Conservation (phyloP, 2,329 filamentous ascomycete species). For the Epichloe scottii region DNA sequence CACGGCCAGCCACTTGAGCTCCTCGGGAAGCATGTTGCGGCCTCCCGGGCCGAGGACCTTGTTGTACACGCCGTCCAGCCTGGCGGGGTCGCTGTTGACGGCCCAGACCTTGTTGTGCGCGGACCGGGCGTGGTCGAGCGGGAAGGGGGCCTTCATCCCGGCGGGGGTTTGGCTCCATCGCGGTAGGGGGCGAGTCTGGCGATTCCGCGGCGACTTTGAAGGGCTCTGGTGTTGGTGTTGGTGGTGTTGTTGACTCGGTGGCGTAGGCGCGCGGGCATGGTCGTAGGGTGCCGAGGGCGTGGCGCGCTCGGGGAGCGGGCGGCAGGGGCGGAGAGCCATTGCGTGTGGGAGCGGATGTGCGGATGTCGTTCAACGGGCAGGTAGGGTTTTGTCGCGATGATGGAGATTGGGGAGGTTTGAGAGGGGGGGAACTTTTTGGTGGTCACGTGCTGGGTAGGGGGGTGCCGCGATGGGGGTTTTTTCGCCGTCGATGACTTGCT, state of each 20-base stretch:
- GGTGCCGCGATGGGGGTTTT: no score
- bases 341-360: not conserved
- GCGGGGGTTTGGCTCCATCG: conserved; percentile 62
- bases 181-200: conserved; percentile 23
- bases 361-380: not conserved
- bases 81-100: conserved; percentile 64
- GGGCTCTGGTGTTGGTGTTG: conserved; percentile 13
- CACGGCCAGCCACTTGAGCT: conserved; percentile 91
- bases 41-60: conserved; percentile 62
- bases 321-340: conserved; percentile 24
- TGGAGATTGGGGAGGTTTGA: not conserved
- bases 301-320: conserved; percentile 17
- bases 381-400: not conserved
- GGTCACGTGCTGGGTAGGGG: not conserved
- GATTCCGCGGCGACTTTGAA: conserved; percentile 11
- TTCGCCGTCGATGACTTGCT: no score
- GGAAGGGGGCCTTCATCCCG: conserved; percentile 58
- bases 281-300: conserved; percentile 11
- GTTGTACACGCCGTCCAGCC: conserved; percentile 67
- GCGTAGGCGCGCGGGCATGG: conserved; percentile 18
- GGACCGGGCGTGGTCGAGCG: conserved; percentile 43
- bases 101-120: conserved; percentile 42
- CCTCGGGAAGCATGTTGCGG: conserved; percentile 65
- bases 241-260: conserved; percentile 12
- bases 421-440: not conserved